Percentiles rank a stretch among this genome's conserved stretches.
These are phyloP conservation scores for Ceratocystis lukuohia DNA, from an alignment of 2,329 filamentous ascomycete species.

Conservation along the genomic window DNA sequence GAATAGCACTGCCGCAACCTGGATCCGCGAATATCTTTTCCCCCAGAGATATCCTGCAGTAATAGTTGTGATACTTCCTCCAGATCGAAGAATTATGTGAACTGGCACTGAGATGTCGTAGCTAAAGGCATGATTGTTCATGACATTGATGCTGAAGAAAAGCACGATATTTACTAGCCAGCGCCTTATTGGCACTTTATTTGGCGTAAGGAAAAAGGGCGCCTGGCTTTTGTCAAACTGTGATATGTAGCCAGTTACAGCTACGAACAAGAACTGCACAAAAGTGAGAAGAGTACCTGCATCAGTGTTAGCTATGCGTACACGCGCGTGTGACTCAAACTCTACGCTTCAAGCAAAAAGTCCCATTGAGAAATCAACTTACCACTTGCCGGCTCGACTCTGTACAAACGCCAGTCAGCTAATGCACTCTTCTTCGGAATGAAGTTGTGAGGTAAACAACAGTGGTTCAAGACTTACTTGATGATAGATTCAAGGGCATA, in stretches of 20 bases:
- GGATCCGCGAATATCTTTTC: constrained; percentile 67
- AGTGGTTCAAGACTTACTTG: constrained; percentile 48
- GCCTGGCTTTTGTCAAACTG: constrained; percentile 56
- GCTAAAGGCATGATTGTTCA: constrained; percentile 96
- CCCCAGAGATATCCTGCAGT: constrained; percentile 75
- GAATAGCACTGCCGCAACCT: constrained; percentile 67
- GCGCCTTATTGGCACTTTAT: constrained; percentile 67
- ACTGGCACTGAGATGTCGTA: constrained; percentile 94
- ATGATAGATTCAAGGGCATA: constrained; percentile 92
- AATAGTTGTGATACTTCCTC: constrained; percentile 93
- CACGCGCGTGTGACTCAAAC: neutral
- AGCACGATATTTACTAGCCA: constrained; percentile 82
- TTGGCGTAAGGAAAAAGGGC: constrained; percentile 60
- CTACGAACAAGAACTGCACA: constrained; percentile 75
- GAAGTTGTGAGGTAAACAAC: neutral
- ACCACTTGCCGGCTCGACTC: constrained; percentile 75
- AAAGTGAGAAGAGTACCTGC: constrained; percentile 75
- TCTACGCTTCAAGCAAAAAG: neutral
- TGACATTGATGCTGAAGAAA: constrained; percentile 84
- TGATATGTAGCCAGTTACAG: constrained; percentile 60
- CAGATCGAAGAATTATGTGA: constrained; percentile 90
- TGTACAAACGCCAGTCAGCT: constrained; percentile 26
- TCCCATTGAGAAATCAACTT: constrained; percentile 23
- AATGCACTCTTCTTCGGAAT: neutral
- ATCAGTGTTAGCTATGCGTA: constrained; percentile 19